A percentile compares a stretch with the other conserved stretches of the same genome.
These are phyloP conservation scores for Quercus ilex DNA, from an alignment of 306 rosid species.

Conservation along the genomic window DNA sequence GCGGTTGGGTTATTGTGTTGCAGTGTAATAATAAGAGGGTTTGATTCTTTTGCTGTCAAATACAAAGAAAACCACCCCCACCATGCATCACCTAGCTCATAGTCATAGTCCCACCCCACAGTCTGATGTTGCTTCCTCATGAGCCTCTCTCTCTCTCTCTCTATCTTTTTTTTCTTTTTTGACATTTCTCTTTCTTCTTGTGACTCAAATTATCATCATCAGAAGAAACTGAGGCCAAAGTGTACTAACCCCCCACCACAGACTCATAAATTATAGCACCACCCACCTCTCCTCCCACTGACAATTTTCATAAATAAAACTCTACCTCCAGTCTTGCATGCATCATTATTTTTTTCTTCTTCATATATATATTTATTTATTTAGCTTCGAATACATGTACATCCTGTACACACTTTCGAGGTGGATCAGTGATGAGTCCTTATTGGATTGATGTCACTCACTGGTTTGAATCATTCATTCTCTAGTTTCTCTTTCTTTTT, in stretches of 20 bases:
- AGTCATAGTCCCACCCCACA: constrained; percentile 19
- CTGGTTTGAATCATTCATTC: not conserved
- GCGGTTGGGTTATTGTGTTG: constrained; percentile 17
- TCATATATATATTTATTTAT: not conserved
- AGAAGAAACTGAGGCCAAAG: constrained; percentile 33
- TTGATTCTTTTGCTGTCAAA: constrained; percentile 44
- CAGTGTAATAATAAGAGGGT: constrained; percentile 16
- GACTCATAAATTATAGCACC: constrained; percentile 44
- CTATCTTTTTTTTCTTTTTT: not conserved
- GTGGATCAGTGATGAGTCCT: constrained; percentile 7
- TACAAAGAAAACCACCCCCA: constrained; percentile 32
- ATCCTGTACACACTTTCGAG: constrained; percentile 14
- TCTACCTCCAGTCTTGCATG: not conserved
- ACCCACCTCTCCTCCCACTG: constrained; percentile 43
- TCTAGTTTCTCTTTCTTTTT: not conserved
- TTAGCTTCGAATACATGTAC: not conserved
- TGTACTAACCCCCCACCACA: constrained; percentile 24
- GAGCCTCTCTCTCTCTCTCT: no score
- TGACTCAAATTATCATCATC: constrained; percentile 51
- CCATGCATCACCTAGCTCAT: no score
- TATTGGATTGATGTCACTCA: constrained; percentile 4
- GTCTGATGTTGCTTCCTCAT: constrained; percentile 21
- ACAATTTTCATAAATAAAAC: constrained; percentile 39
- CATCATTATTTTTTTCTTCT: not conserved
- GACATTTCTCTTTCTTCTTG: constrained; percentile 26